Evolutionary conservation across 139 green algal species (phyloP), one percentile per base, ranked within the genome.

Genomic region (Closterium sp.): DNA sequence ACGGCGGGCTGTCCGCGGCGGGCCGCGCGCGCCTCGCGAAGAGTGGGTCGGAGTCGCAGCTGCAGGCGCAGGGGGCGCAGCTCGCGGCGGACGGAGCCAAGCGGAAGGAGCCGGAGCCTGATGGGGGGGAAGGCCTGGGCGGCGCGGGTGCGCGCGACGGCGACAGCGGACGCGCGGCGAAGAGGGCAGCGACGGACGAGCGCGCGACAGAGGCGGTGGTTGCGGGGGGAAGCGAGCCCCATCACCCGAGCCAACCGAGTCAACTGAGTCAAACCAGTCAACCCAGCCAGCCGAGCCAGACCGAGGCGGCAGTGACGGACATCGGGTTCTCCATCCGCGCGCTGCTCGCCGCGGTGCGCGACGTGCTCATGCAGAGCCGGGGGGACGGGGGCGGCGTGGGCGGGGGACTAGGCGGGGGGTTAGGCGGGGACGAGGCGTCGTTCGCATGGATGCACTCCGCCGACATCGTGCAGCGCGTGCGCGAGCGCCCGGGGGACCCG

Each of bases 381-480:
- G 30, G 30, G 83, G 83, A 32, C 9, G 83, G 83, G n/a, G n/a
- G n/a, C n/a, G n/a, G n/a, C n/a, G n/a, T n/a, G n/a, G n/a, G n/a
- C n/a, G n/a, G n/a, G n/a, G n/a, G n/a, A n/a, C n/a, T n/a, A n/a
- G n/a, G n/a, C 30, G 30, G 30, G 9, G 83, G 83, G 83, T 32
- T 33, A 12, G 0, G 7, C 9, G 83, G 30, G 9, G 83, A 32
- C 83, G 83, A 34, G 83, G 83, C 83, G n/a, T 3, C 30, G n/a
- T 34, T 34, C n/a, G 83, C 30, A 9, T 86, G 83, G 83, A 34
- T 32, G 83, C 30, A 32, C n/a, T 32, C 30, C 83, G 83, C 83
- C 9, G 84, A 92, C 30, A 92, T 92, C 28, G 84, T 92, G 0
- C 84, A 92, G 31, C 91, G 28, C 30, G 89, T 92, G 89, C 21